Evolutionary conservation across 805 yeast genomes (phyloP).

Genomic region (Wickerhamiella vanderwaltii): DNA sequence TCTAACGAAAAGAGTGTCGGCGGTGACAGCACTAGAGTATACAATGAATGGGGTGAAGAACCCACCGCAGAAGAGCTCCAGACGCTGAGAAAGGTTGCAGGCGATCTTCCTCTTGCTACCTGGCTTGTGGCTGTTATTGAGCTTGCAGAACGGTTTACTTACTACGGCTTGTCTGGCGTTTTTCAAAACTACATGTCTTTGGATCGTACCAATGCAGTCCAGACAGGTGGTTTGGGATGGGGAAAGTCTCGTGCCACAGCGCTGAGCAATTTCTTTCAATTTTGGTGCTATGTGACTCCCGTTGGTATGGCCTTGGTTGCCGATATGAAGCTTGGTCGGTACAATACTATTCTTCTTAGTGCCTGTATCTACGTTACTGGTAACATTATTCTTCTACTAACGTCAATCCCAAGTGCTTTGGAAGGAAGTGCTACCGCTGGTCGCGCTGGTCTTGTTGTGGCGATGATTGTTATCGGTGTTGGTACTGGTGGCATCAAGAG

Average conservation of each 20-base stretch:
- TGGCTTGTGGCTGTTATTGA: conserved; percentile 61
- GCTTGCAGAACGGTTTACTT: conserved; percentile 69
- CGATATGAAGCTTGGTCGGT: conserved; percentile 64
- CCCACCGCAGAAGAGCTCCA: conserved; percentile 45
- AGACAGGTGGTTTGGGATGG: conserved; percentile 42
- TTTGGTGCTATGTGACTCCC: conserved; percentile 76
- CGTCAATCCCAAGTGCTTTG: conserved; percentile 51
- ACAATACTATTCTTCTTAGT: conserved; percentile 51
- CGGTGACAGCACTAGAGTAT: neutral
- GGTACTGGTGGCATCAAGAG: conserved; percentile 78
- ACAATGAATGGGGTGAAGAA: conserved; percentile 13
- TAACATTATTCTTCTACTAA: conserved; percentile 50
- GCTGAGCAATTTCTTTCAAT: conserved; percentile 60
- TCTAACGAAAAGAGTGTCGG: conserved; percentile 5
- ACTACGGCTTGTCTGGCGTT: conserved; percentile 65
- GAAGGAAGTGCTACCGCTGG: conserved; percentile 33
- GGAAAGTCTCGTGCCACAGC: conserved; percentile 58
- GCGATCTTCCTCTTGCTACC: conserved; percentile 40
- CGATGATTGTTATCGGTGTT: conserved; percentile 51
- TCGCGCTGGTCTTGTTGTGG: conserved; percentile 48
- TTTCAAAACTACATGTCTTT: conserved; percentile 68
- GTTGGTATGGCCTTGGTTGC: conserved; percentile 63
- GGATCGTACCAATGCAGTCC: conserved; percentile 24
- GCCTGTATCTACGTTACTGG: conserved; percentile 50
- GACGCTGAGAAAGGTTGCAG: conserved; percentile 43